These are phyloP conservation scores for Porphyrellus cyaneotinctus DNA, from an alignment of 768 basidiomycete genomes.

Conservation along the genomic window DNA sequence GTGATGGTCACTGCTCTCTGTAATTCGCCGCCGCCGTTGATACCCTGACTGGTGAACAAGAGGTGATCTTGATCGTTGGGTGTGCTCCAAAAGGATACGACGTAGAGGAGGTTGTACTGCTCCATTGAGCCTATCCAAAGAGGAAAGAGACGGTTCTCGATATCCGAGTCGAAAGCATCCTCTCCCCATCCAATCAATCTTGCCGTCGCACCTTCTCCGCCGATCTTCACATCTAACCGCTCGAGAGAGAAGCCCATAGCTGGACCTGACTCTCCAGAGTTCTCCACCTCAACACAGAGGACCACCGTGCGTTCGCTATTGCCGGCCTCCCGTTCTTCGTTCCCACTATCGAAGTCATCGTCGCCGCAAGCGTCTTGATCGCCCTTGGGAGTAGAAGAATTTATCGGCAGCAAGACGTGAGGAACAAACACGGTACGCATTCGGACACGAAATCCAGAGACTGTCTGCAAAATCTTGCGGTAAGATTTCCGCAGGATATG, in stretches of 20 bases:
- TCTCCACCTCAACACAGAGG: slow-evolving; percentile 89
- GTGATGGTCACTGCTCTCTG: slow-evolving; percentile 78
- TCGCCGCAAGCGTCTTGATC: slow-evolving; percentile 31
- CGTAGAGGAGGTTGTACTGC: slow-evolving; percentile 87
- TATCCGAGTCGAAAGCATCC: slow-evolving; percentile 28
- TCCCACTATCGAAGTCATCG: slow-evolving; percentile 44
- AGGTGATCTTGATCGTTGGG: slow-evolving; percentile 50
- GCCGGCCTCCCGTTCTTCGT: slow-evolving; percentile 53
- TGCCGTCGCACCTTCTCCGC: slow-evolving; percentile 59
- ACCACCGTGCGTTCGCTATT: slow-evolving; percentile 82
- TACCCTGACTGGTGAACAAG: slow-evolving; percentile 30
- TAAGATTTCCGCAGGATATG: slow-evolving; percentile 84
- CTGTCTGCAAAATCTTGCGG: slow-evolving; percentile 70
- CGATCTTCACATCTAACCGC: slow-evolving; percentile 68
- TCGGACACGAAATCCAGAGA: slow-evolving; percentile 82
- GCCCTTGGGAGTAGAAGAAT: slow-evolving; percentile 13
- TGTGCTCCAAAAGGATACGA: slow-evolving; percentile 73
- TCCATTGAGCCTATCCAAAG: slow-evolving; percentile 65
- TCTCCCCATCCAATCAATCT: slow-evolving; percentile 50
- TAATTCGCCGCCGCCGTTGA: slow-evolving; percentile 41
- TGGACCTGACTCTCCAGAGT: slow-evolving; percentile 60
- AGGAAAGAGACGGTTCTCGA: slow-evolving; percentile 57
- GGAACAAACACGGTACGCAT: slow-evolving; percentile 96
- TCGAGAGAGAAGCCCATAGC: slow-evolving; percentile 72
- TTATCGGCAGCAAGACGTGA: slow-evolving; percentile 63